Conservation (phyloP, 768 basidiomycete species). For the Auriscalpium orientale region DNA sequence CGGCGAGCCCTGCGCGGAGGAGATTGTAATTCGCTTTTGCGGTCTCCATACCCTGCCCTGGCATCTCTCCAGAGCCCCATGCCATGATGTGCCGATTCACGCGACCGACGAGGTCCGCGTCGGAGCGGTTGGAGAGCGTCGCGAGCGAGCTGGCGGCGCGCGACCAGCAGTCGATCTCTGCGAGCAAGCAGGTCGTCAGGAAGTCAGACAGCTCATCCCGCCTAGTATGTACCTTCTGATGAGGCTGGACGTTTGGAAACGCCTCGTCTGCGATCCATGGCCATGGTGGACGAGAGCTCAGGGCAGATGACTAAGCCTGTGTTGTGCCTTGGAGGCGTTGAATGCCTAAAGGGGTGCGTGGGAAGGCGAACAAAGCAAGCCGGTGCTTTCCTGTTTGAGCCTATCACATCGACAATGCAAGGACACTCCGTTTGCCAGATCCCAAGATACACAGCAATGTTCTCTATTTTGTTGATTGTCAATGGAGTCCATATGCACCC, state of each 20-base stretch:
- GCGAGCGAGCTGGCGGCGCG: conserved; percentile 56
- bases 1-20: conserved; percentile 51
- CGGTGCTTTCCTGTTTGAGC: too few species aligned
- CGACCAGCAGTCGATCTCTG: conserved; percentile 75
- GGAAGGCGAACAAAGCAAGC: too few species aligned
- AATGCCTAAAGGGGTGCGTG: too few species aligned
- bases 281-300: too few species aligned
- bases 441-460: too few species aligned
- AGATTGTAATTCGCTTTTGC: conserved; percentile 60
- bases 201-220: conserved; percentile 1
- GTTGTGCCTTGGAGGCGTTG: too few species aligned
- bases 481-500: too few species aligned
- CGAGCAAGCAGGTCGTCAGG: conserved; percentile 8
- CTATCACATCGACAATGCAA: too few species aligned
- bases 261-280: conserved; percentile 64
- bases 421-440: too few species aligned
- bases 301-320: too few species aligned
- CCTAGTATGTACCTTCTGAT: conserved; percentile 54
- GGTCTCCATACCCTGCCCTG: conserved; percentile 58
- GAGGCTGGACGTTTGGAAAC: conserved; percentile 57
- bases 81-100: conserved; percentile 65
- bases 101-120: conserved; percentile 58
- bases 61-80: conserved; percentile 69
- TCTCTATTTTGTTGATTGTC: too few species aligned
- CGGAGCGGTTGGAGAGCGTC: conserved; percentile 45